Percentiles rank a stretch among this genome's conserved stretches.
Evolutionary conservation across 305 asterid species (phyloP).

Genomic region (Fraxinus dipetala): DNA sequence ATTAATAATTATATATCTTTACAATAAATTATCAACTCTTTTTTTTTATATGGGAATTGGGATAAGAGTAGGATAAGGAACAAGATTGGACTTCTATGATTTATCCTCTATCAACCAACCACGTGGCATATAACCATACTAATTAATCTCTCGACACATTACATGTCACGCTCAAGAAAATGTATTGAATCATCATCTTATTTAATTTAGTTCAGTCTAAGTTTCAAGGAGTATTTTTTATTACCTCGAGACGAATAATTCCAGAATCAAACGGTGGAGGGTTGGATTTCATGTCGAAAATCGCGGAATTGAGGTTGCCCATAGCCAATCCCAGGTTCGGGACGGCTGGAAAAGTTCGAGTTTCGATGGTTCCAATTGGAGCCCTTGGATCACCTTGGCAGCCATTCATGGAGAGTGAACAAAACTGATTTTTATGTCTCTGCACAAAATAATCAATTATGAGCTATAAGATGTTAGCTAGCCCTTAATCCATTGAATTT

Average conservation of each 20-base stretch:
- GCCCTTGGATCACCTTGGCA: slow-evolving; percentile 59
- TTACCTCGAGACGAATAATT: slow-evolving; percentile 75
- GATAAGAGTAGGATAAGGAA: not conserved
- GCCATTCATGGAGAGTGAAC: slow-evolving; percentile 64
- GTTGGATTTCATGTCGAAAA: slow-evolving; percentile 42
- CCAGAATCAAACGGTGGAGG: slow-evolving; percentile 56
- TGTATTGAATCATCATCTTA: not conserved
- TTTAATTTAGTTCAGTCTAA: not conserved
- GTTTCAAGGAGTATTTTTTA: too few relatives aligned
- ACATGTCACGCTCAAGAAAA: slow-evolving; percentile 18
- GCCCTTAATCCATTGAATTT: not conserved
- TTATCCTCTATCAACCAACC: not conserved
- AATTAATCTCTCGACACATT: not conserved
- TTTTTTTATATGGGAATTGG: not conserved
- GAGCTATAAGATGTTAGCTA: not conserved
- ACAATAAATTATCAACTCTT: not conserved
- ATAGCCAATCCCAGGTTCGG: slow-evolving; percentile 48
- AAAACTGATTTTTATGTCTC: slow-evolving; percentile 26
- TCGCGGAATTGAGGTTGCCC: slow-evolving; percentile 57
- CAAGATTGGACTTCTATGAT: not conserved
- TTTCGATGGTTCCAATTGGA: slow-evolving; percentile 60
- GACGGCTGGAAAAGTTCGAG: slow-evolving; percentile 52
- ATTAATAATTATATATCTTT: too few relatives aligned
- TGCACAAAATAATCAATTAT: not conserved
- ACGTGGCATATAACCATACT: not conserved